phyloP scores from a whole-genome alignment of 2,329 filamentous ascomycete genomes.

The Aureobasidium melanogenum region DNA sequence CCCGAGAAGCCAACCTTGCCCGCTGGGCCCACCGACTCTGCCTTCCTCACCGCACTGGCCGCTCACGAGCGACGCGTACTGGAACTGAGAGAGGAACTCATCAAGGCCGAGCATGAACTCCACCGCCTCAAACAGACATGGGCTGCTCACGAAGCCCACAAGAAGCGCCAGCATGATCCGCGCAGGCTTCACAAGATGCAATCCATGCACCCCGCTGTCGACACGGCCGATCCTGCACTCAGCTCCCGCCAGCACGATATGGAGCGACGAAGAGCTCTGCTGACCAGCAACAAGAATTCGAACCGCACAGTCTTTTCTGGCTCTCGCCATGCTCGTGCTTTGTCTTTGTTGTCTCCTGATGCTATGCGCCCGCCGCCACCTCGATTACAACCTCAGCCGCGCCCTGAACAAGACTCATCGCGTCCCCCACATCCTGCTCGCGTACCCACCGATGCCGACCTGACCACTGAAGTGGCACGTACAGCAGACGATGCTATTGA shows the following conservation, averaged over 20 bases:
- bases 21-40: conserved; percentile 26
- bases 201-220: conserved; percentile 36
- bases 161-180: conserved; percentile 58
- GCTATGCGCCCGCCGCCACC: conserved; percentile 1
- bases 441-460: conserved; percentile 15
- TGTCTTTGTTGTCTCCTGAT: conserved; percentile 75
- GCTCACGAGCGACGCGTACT: conserved; percentile 85
- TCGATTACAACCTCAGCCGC: neutral
- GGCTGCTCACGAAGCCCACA: conserved; percentile 65
- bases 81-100: conserved; percentile 84
- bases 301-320: conserved; percentile 54
- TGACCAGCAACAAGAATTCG: conserved; percentile 41
- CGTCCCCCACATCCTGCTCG: conserved; percentile 2
- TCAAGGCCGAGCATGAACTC: conserved; percentile 70
- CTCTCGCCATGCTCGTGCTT: conserved; percentile 51
- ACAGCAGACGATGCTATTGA: conserved; percentile 27
- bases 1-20: conserved; percentile 40
- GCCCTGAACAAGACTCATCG: neutral
- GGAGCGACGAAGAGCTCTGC: conserved; percentile 62
- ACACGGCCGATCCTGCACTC: neutral
- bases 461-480: conserved; percentile 19
- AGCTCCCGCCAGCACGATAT: conserved; percentile 45
- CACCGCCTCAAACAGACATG: conserved; percentile 73
- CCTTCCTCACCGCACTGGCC: conserved; percentile 82
- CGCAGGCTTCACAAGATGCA: conserved; percentile 52